A percentile compares a stretch with the other conserved stretches of the same genome.
phyloP scores from a whole-genome alignment of 2,329 filamentous ascomycete species.

The Pyrenophora graminea region DNA sequence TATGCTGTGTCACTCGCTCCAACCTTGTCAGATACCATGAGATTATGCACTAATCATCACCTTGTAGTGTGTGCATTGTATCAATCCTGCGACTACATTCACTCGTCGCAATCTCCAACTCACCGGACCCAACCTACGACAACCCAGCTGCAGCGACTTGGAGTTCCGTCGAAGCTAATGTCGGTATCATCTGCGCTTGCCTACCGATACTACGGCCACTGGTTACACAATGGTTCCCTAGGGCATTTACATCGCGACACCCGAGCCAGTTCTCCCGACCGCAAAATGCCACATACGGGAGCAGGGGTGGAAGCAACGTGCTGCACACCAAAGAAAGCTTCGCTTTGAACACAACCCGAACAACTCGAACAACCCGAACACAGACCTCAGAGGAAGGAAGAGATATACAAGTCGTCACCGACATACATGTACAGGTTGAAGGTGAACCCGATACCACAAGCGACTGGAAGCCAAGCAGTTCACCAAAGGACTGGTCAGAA shows the following conservation, averaged over 20 bases:
- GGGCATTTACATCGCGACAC: conserved; percentile 25
- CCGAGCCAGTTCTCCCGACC: conserved; percentile 15
- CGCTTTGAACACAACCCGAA: conserved; percentile 2
- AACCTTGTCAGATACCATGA: not conserved
- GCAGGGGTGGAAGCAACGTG: conserved; percentile 8
- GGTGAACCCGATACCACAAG: conserved; percentile 7
- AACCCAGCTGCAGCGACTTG: conserved; percentile 40
- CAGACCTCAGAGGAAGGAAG: conserved; percentile 5
- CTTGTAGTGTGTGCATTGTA: conserved; percentile 39
- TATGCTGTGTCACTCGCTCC: not conserved
- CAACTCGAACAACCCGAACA: conserved; percentile 2
- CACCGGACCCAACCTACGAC: conserved; percentile 36
- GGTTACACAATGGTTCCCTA: conserved; percentile 29
- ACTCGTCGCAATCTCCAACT: conserved; percentile 39
- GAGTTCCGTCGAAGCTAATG: conserved; percentile 36
- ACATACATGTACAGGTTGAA: conserved; percentile 29
- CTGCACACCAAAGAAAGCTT: conserved; percentile 10
- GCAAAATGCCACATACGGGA: conserved; percentile 17
- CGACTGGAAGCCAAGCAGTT: conserved; percentile 15
- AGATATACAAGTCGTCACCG: conserved; percentile 34
- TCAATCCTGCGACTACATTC: conserved; percentile 42
- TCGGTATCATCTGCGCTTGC: conserved; percentile 43
- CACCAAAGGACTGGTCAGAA: conserved; percentile 5
- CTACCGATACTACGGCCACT: conserved; percentile 37
- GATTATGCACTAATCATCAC: conserved; percentile 3